phyloP scores from a whole-genome alignment of 1,139 yeast genomes.

The Yamadazyma diddensiae region DNA sequence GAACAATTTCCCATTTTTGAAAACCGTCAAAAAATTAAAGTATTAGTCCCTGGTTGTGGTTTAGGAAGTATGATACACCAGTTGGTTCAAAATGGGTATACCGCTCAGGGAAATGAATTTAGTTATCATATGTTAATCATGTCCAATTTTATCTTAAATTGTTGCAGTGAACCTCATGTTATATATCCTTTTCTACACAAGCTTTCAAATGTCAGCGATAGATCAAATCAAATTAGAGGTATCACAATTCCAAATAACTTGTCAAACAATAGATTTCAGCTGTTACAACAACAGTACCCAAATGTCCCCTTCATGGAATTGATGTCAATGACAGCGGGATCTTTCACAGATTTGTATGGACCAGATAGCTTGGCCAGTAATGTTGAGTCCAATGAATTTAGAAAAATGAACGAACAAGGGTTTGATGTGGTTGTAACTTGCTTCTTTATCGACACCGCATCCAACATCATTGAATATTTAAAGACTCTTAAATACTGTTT shows the following conservation, averaged over 20 bases:
- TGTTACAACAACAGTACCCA: slow-evolving; percentile 26
- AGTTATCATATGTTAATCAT: slow-evolving; percentile 77
- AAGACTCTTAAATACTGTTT: slow-evolving; percentile 54
- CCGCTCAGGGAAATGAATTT: slow-evolving; percentile 83
- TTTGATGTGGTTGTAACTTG: slow-evolving; percentile 65
- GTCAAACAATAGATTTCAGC: slow-evolving; percentile 23
- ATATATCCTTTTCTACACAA: slow-evolving; percentile 57
- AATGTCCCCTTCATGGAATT: slow-evolving; percentile 46
- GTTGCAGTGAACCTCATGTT: slow-evolving; percentile 36
- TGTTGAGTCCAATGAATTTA: slow-evolving; percentile 35
- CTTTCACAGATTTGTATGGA: slow-evolving; percentile 75
- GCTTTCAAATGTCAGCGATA: slow-evolving; percentile 43
- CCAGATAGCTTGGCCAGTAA: slow-evolving; percentile 22
- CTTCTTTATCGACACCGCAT: slow-evolving; percentile 79
- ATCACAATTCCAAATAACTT: slow-evolving; percentile 56
- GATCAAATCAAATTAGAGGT: slow-evolving; percentile 46
- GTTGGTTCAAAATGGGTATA: slow-evolving; percentile 62
- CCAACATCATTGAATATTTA: slow-evolving; percentile 68
- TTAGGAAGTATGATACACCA: slow-evolving; percentile 78
- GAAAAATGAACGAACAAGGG: slow-evolving; percentile 31
- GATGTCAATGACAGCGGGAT: slow-evolving; percentile 80
- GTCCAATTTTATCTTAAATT: slow-evolving; percentile 63
- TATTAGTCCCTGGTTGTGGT: slow-evolving; percentile 83
- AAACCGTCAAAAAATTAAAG: slow-evolving; percentile 37
- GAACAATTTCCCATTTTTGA: slow-evolving; percentile 38